Conservation (phyloP, 1,284 basidiomycete species). For the Ceratobasidium sp. region DNA sequence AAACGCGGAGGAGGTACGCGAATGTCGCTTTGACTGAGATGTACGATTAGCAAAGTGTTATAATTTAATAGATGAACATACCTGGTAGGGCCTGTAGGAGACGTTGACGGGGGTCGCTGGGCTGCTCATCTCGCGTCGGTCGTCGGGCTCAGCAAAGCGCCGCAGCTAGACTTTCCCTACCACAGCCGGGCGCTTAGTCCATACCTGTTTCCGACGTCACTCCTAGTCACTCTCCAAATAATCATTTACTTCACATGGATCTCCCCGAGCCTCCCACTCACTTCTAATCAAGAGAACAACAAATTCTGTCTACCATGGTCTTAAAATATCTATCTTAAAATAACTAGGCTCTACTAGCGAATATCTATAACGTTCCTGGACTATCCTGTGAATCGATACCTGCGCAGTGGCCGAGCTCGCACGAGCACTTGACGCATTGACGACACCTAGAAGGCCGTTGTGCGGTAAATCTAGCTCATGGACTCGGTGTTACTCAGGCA, state of each 20-base stretch:
- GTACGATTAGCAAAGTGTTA: neutral
- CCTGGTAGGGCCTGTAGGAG: constrained; percentile 43
- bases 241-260: neutral
- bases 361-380: too few relatives aligned
- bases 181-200: constrained; percentile 13
- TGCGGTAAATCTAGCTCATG: too few relatives aligned
- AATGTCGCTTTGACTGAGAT: constrained; percentile 74
- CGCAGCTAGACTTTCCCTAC: constrained; percentile 15
- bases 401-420: too few relatives aligned
- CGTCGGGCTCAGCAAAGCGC: constrained; percentile 7
- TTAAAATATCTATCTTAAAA: too few relatives aligned
- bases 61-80: neutral
- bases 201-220: neutral
- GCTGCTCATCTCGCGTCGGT: constrained; percentile 21
- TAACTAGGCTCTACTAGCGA: too few relatives aligned
- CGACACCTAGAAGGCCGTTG: too few relatives aligned
- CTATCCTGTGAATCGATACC: too few relatives aligned
- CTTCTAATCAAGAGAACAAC: neutral
- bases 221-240: too few relatives aligned
- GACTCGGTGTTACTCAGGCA: too few relatives aligned
- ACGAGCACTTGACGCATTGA: too few relatives aligned
- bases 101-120: constrained; percentile 38
- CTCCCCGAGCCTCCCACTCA: neutral
- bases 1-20: constrained; percentile 62
- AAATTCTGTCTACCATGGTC: too few relatives aligned